Evolutionary conservation across 805 yeast genomes (phyloP).

Genomic region (Ascoidea tarda): DNA sequence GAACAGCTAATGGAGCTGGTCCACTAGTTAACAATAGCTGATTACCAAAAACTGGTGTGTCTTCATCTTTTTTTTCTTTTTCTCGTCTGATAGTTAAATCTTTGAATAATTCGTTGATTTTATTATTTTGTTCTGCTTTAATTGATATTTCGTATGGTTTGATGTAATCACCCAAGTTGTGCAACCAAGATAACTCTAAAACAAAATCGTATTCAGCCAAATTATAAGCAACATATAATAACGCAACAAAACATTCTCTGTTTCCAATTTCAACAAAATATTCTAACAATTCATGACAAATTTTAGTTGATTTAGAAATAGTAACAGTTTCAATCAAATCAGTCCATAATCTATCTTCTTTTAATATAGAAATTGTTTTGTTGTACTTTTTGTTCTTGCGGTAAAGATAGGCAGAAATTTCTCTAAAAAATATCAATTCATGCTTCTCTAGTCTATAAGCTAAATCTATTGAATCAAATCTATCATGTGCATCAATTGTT

Average conservation of each 20-base stretch:
- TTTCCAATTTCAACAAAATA: slow-evolving; percentile 96
- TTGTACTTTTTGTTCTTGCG: slow-evolving; percentile 89
- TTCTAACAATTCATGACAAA: slow-evolving; percentile 76
- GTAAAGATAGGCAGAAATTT: slow-evolving; percentile 88
- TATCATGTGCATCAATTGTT: slow-evolving; percentile 79
- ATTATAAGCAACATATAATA: slow-evolving; percentile 76
- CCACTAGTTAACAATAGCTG: slow-evolving; percentile 79
- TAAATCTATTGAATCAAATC: slow-evolving; percentile 83
- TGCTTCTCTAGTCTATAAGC: slow-evolving; percentile 92
- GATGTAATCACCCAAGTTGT: slow-evolving; percentile 53
- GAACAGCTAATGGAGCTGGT: slow-evolving; percentile 16
- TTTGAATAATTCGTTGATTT: slow-evolving; percentile 46
- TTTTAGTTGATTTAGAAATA: slow-evolving; percentile 58
- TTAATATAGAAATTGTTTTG: slow-evolving; percentile 78
- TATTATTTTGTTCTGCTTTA: slow-evolving; percentile 63
- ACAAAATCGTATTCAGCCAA: slow-evolving; percentile 72
- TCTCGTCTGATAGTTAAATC: slow-evolving; percentile 63
- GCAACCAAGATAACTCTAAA: slow-evolving; percentile 83
- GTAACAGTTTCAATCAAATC: slow-evolving; percentile 92
- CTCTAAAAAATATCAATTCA: slow-evolving; percentile 83
- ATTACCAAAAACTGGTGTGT: slow-evolving; percentile 32
- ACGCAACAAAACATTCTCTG: slow-evolving; percentile 87
- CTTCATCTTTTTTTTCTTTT: slow-evolving; percentile 37
- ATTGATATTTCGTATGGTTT: slow-evolving; percentile 87
- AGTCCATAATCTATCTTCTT: slow-evolving; percentile 87